Conservation (phyloP, 2,329 filamentous ascomycete species). For the Exophiala alcalophila region DNA sequence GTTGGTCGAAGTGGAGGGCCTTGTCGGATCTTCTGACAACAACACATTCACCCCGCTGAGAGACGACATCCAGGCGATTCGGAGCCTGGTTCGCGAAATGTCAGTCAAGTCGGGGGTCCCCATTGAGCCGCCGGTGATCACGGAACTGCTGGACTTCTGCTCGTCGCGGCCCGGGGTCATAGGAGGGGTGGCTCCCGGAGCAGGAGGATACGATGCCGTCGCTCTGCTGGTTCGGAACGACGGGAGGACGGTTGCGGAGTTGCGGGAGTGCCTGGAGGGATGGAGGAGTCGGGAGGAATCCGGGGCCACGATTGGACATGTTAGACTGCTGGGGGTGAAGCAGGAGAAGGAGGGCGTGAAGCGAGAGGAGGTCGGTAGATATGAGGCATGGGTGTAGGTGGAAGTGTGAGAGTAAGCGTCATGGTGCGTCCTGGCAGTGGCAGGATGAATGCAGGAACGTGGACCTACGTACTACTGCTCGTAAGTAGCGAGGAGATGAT, state of each 20-base stretch:
- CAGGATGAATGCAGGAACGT: too few relatives aligned
- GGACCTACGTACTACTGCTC: too few relatives aligned
- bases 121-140: conserved; percentile 86
- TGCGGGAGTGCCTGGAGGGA: conserved; percentile 61
- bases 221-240: conserved; percentile 76
- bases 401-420: neutral
- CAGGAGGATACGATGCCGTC: conserved; percentile 89
- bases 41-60: conserved; percentile 54
- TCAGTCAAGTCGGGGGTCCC: conserved; percentile 70
- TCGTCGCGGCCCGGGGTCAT: conserved; percentile 71
- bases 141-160: conserved; percentile 74
- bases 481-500: too few relatives aligned
- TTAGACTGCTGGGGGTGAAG: conserved; percentile 44
- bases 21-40: too few relatives aligned
- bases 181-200: conserved; percentile 89
- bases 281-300: conserved; percentile 58
- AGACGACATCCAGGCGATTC: conserved; percentile 50
- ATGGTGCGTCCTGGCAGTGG: too few relatives aligned
- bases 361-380: conserved; percentile 40
- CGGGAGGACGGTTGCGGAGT: conserved; percentile 56
- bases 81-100: conserved; percentile 70
- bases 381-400: conserved; percentile 38
- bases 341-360: conserved; percentile 47
- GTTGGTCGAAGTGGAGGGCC: conserved; percentile 45
- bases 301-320: conserved; percentile 46